Conservation (phyloP, 257 asterid species). For the Gentiana straminea region DNA sequence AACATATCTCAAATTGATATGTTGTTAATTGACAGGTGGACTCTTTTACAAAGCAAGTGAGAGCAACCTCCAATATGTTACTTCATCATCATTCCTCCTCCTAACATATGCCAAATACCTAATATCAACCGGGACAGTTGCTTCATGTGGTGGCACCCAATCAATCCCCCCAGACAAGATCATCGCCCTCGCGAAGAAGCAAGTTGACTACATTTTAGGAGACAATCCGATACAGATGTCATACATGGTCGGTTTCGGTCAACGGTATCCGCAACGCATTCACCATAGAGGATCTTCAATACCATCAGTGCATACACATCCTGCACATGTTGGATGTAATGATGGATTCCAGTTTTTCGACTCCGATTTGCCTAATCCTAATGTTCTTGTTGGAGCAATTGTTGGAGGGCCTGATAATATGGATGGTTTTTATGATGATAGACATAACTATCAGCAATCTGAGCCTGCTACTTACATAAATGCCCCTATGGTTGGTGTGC, state of each 20-base stretch:
- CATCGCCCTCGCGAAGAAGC: slow-evolving; percentile 40
- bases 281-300: slow-evolving; percentile 75
- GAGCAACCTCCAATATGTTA: slow-evolving; percentile 83
- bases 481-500: slow-evolving; percentile 61
- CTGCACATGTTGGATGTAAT: slow-evolving; percentile 32
- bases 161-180: slow-evolving; percentile 39
- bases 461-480: slow-evolving; percentile 71
- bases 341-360: slow-evolving; percentile 45
- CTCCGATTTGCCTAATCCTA: slow-evolving; percentile 52
- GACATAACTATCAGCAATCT: slow-evolving; percentile 58
- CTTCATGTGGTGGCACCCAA: slow-evolving; percentile 41
- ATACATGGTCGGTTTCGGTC: slow-evolving; percentile 78
- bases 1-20: background rate
- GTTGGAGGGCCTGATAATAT: slow-evolving; percentile 65
- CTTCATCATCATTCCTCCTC: slow-evolving; percentile 62
- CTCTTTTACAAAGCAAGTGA: slow-evolving; percentile 42
- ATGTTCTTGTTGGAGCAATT: slow-evolving; percentile 50
- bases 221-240: slow-evolving; percentile 60
- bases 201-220: slow-evolving; percentile 80
- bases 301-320: slow-evolving; percentile 38
- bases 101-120: slow-evolving; percentile 62
- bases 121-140: slow-evolving; percentile 22
- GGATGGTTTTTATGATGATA: slow-evolving; percentile 44
- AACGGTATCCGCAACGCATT: slow-evolving; percentile 45
- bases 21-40: slow-evolving; percentile 35